Percentiles rank a stretch among this genome's conserved stretches.
phyloP scores from a whole-genome alignment of 345 rosid genomes.

The Syzygium aromaticum region DNA sequence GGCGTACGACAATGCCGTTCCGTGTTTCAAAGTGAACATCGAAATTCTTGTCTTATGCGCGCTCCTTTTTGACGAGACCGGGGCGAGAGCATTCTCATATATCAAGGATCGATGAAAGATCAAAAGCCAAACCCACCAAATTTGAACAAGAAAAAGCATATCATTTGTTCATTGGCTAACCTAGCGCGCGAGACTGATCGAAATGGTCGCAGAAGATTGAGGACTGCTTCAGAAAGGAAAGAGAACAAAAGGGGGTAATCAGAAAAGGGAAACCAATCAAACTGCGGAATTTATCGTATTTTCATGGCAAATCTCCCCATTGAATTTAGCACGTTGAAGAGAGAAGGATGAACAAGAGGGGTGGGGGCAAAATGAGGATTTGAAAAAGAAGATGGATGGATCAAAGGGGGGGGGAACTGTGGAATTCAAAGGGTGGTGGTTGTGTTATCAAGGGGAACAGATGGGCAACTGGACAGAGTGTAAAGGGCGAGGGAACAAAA shows the following conservation, averaged over 20 bases:
- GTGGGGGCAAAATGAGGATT: background rate
- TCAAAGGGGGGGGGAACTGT: background rate
- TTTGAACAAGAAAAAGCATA: background rate
- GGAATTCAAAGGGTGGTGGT: background rate
- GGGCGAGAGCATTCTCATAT: background rate
- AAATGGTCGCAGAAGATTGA: background rate
- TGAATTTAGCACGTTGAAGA: background rate
- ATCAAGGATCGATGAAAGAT: background rate
- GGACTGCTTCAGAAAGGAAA: too few species aligned
- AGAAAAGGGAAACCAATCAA: background rate
- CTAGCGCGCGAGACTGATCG: background rate
- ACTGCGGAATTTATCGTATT: background rate
- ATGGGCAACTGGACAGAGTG: conserved; percentile 17
- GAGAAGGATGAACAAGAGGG: background rate
- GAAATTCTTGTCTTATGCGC: background rate
- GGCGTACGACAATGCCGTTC: background rate
- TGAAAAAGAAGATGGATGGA: background rate
- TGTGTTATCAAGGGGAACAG: background rate
- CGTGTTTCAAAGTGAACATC: background rate
- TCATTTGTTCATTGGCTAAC: background rate
- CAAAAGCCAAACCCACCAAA: background rate
- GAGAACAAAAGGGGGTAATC: background rate
- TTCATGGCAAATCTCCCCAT: background rate
- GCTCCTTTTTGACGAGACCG: background rate
- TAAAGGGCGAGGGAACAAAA: conserved; percentile 20